Percentiles rank a stretch among this genome's conserved stretches.
Conservation (phyloP, 495 filamentous ascomycete genomes). For the Neurospora tetrasperma region DNA sequence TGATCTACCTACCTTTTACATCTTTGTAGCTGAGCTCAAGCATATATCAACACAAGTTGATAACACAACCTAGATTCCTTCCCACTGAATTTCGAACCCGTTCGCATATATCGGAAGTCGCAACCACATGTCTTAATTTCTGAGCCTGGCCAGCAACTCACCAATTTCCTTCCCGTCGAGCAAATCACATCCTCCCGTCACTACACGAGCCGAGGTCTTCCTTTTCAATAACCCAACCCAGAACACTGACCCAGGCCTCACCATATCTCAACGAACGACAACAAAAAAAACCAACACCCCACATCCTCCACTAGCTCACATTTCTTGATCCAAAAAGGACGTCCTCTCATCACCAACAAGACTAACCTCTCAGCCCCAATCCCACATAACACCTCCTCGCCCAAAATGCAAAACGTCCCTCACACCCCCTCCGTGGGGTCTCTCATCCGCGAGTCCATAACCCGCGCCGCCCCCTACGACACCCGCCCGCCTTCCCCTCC, state of each 20-base stretch:
- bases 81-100: rapidly evolving
- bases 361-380: background rate
- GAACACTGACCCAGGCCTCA: background rate
- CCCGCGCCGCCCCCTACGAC: background rate
- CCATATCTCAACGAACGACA: background rate
- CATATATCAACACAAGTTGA: background rate
- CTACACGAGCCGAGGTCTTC: background rate
- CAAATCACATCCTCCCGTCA: background rate
- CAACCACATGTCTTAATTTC: background rate
- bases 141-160: background rate
- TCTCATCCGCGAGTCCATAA: background rate
- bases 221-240: background rate
- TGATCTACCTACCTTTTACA: background rate
- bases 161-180: background rate
- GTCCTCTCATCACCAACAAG: background rate
- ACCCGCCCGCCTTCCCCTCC: background rate
- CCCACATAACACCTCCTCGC: background rate
- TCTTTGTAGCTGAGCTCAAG: background rate
- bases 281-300: background rate
- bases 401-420: background rate
- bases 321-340: background rate
- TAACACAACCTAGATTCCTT: background rate
- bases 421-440: background rate
- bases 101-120: background rate
- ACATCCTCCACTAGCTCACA: background rate